A percentile compares a stretch with the other conserved stretches of the same genome.
Conservation (phyloP, 2,329 filamentous ascomycete genomes). For the Ceratocystis diversiconidia region DNA sequence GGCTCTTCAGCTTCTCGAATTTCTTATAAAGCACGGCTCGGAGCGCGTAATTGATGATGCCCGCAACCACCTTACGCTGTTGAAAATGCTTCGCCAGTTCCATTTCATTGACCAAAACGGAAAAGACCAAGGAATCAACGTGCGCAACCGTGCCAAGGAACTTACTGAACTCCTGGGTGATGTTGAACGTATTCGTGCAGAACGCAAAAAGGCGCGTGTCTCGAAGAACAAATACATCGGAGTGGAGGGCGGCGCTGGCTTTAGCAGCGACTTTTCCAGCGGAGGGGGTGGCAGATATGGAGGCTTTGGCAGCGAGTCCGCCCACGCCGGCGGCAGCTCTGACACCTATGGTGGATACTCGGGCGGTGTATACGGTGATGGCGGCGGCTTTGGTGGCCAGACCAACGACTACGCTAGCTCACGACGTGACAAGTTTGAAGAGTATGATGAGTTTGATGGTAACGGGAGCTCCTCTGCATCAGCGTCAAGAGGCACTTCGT, state of each 20-base stretch:
- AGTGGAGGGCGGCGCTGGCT: conserved; percentile 60
- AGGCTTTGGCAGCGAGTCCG: conserved; percentile 81
- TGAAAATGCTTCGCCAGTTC: conserved; percentile 98
- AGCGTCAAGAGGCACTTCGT: conserved; percentile 32
- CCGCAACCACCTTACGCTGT: conserved; percentile 79
- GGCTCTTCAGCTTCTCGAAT: conserved; percentile 87
- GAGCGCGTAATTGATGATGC: conserved; percentile 96
- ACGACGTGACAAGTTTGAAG: conserved; percentile 69
- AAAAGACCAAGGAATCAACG: conserved; percentile 96
- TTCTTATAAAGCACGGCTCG: conserved; percentile 94
- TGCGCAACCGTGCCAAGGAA: conserved; percentile 92
- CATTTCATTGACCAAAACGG: conserved; percentile 93
- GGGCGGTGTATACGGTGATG: conserved; percentile 81
- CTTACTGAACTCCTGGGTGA: conserved; percentile 85
- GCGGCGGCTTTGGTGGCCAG: conserved; percentile 79
- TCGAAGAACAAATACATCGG: conserved; percentile 93
- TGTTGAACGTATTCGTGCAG: conserved; percentile 68
- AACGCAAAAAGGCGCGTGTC: conserved; percentile 76
- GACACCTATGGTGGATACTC: conserved; percentile 44
- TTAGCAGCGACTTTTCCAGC: conserved; percentile 42
- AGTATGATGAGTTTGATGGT: conserved; percentile 94
- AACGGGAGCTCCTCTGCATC: conserved; percentile 35
- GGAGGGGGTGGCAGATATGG: conserved; percentile 51
- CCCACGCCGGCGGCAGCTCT: conserved; percentile 45
- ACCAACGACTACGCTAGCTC: conserved; percentile 48